Percentiles rank a stretch among this genome's conserved stretches.
Conservation (phyloP, 441 rosid species). For the Populus trichocarpa region DNA sequence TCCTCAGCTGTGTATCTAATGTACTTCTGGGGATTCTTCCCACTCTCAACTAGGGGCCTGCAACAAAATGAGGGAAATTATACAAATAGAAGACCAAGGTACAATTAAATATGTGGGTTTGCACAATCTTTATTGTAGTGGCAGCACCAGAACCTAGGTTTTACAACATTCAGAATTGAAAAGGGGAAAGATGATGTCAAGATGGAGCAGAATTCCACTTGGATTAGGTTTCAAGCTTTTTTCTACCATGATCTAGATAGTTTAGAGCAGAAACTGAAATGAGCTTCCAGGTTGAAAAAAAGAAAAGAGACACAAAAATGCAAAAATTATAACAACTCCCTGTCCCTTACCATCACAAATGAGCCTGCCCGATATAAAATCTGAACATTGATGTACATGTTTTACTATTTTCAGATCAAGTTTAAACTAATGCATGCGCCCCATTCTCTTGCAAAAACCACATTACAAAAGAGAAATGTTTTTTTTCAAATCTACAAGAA, state of each 20-base stretch:
- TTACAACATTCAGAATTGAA: neutral
- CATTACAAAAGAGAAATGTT: neutral
- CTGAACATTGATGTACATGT: neutral
- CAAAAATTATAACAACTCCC: neutral
- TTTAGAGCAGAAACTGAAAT: neutral
- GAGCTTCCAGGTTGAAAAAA: neutral
- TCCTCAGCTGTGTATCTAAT: constrained; percentile 79
- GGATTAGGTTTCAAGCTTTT: neutral
- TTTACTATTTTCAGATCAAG: neutral
- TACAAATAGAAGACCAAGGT: neutral
- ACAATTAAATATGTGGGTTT: neutral
- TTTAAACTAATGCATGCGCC: neutral
- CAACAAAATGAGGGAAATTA: constrained; percentile 1
- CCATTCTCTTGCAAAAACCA: neutral
- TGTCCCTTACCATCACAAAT: neutral
- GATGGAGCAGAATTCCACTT: neutral
- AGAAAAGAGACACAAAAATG: neutral
- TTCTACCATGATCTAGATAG: neutral
- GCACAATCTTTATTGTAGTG: neutral
- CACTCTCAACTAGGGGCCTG: constrained; percentile 89
- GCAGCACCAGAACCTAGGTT: neutral
- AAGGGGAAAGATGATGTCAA: neutral
- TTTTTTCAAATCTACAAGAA: neutral
- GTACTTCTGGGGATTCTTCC: constrained; percentile 81
- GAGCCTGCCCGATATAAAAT: neutral